Percentiles rank a stretch among this genome's conserved stretches.
These are phyloP conservation scores for Aphanomyces cochlioides DNA, from an alignment of 352 stramenopile genomes.

Conservation along the genomic window DNA sequence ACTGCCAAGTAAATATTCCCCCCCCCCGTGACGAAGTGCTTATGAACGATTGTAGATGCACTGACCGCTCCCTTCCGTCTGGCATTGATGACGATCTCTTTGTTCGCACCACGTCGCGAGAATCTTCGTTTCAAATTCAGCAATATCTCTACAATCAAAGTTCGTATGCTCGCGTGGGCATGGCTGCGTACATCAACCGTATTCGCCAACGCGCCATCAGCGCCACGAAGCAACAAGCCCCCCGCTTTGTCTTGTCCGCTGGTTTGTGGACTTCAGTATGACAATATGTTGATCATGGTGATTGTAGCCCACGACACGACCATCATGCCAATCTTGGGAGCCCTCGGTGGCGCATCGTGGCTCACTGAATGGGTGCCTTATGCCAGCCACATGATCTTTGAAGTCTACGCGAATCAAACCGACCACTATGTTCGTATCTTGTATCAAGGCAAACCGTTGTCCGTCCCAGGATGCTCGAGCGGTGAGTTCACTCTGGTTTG, in stretches of 20 bases:
- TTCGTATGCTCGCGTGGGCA: constrained; percentile 23
- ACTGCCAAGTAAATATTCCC: constrained; percentile 4
- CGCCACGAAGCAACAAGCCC: not conserved
- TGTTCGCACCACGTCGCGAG: not conserved
- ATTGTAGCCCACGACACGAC: constrained; percentile 24
- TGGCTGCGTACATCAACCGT: constrained; percentile 17
- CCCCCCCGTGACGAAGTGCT: too few species aligned
- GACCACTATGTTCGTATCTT: constrained; percentile 22
- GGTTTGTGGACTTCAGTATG: not conserved
- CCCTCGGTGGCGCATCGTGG: constrained; percentile 17
- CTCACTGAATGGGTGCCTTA: constrained; percentile 29
- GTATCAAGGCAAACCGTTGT: constrained; percentile 26
- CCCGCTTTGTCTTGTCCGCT: constrained; percentile 19
- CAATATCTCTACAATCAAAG: constrained; percentile 29
- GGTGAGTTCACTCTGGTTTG: not conserved
- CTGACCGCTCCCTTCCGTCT: constrained; percentile 12
- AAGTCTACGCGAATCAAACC: constrained; percentile 20
- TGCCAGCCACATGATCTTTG: constrained; percentile 23
- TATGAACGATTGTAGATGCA: constrained; percentile 18
- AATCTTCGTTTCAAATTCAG: constrained; percentile 19
- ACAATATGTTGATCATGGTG: not conserved
- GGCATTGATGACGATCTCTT: constrained; percentile 19
- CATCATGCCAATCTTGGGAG: constrained; percentile 23
- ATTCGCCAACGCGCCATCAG: constrained; percentile 10
- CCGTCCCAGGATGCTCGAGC: constrained; percentile 3